phyloP scores from a whole-genome alignment of 2,329 filamentous ascomycete genomes.

The Ceratocystis alfenasii region DNA sequence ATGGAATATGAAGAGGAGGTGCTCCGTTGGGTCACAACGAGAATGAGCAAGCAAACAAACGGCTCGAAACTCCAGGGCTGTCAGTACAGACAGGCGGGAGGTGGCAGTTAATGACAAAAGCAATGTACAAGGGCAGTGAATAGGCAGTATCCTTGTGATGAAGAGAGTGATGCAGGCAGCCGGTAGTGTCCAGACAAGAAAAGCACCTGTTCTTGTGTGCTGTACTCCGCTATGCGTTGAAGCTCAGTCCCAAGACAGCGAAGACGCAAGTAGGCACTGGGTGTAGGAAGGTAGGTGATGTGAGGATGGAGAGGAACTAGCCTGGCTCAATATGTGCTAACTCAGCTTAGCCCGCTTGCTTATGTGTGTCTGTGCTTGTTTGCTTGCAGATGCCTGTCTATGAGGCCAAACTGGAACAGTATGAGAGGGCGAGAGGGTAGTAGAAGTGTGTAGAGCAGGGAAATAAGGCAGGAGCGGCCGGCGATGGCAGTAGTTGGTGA shows the following conservation, averaged over 20 bases:
- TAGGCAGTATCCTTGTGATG: neutral
- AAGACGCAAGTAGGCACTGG: neutral
- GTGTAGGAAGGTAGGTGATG: too few relatives aligned
- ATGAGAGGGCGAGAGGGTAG: neutral
- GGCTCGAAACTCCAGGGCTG: neutral
- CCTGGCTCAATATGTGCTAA: slow-evolving; percentile 4
- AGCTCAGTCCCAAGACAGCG: neutral
- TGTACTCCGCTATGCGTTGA: neutral
- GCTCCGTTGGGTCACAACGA: neutral
- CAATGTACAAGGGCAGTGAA: slow-evolving; percentile 9
- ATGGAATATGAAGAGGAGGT: neutral
- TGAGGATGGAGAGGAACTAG: slow-evolving; percentile 3
- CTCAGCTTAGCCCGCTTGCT: neutral
- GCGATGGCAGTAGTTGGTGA: neutral
- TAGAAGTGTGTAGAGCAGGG: neutral
- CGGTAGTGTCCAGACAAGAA: neutral
- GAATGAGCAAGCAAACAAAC: slow-evolving; percentile 5
- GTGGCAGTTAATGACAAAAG: slow-evolving; percentile 8
- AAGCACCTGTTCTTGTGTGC: neutral
- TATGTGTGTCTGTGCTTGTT: slow-evolving; percentile 9
- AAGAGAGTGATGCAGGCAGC: slow-evolving; percentile 6
- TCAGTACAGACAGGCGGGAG: neutral
- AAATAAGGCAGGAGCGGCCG: neutral
- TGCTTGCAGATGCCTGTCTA: slow-evolving; percentile 7
- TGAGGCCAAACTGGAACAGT: neutral